These are phyloP conservation scores for Chytridium lagenaria DNA, from an alignment of 371 early-diverging fungal species.

Conservation along the genomic window DNA sequence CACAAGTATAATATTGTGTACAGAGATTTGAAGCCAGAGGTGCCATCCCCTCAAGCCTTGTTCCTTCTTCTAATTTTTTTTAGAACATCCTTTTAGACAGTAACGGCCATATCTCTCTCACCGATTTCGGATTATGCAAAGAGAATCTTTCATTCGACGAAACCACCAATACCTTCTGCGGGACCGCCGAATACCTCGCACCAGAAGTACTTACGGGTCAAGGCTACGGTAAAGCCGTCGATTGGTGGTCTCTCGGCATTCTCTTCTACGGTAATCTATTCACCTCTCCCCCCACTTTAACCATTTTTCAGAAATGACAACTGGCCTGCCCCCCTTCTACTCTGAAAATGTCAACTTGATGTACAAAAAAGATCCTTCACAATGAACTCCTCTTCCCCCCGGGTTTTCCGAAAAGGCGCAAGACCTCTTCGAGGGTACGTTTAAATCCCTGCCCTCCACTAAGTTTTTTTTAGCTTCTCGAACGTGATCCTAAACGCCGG, in stretches of 20 bases:
- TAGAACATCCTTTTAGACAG: slow-evolving; percentile 49
- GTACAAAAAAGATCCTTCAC: slow-evolving; percentile 80
- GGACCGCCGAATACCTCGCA: slow-evolving; percentile 95
- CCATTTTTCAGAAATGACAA: slow-evolving; percentile 47
- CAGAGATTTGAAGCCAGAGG: slow-evolving; percentile 53
- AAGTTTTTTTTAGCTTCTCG: slow-evolving; percentile 58
- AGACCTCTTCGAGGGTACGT: slow-evolving; percentile 61
- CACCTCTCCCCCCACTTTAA: no score
- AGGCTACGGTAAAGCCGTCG: slow-evolving; percentile 72
- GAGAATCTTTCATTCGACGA: slow-evolving; percentile 55
- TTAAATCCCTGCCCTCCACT: neutral
- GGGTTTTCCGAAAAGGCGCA: slow-evolving; percentile 66
- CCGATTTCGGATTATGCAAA: slow-evolving; percentile 78
- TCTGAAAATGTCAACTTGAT: slow-evolving; percentile 77
- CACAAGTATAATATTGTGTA: slow-evolving; percentile 67
- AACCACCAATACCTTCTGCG: slow-evolving; percentile 79
- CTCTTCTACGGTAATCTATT: slow-evolving; percentile 54
- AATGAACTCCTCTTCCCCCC: slow-evolving; percentile 77
- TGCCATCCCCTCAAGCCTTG: neutral
- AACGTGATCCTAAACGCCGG: slow-evolving; percentile 68
- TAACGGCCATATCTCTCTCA: slow-evolving; percentile 74
- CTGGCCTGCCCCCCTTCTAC: slow-evolving; percentile 76
- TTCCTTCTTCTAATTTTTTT: no score
- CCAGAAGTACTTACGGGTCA: slow-evolving; percentile 92
- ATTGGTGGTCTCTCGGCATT: slow-evolving; percentile 70